A percentile compares a stretch with the other conserved stretches of the same genome.
phyloP scores from a whole-genome alignment of 1,139 yeast genomes.

The Fermentozyma sake region DNA sequence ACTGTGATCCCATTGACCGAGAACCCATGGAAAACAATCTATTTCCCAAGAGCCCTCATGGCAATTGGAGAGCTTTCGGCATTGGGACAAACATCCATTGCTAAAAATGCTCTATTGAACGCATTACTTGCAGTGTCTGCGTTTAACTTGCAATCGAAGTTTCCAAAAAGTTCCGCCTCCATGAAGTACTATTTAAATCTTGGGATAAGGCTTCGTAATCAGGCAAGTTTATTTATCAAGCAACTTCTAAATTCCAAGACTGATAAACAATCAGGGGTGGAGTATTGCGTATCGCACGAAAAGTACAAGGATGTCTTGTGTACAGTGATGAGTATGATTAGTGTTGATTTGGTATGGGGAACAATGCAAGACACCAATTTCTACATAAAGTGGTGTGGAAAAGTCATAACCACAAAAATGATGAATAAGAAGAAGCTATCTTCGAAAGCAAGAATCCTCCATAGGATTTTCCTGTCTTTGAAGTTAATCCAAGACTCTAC shows the following conservation, averaged over 20 bases:
- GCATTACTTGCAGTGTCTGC: constrained; percentile 82
- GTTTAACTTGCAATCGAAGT: constrained; percentile 72
- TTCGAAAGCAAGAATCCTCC: constrained; percentile 71
- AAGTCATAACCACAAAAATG: constrained; percentile 68
- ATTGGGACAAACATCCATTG: constrained; percentile 68
- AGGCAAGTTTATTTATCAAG: constrained; percentile 67
- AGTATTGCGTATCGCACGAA: constrained; percentile 55
- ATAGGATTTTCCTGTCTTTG: constrained; percentile 71
- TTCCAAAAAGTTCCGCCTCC: constrained; percentile 53
- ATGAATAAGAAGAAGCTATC: constrained; percentile 61
- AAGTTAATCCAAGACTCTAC: constrained; percentile 74
- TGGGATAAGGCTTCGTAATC: constrained; percentile 70
- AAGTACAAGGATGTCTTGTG: constrained; percentile 82
- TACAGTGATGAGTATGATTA: constrained; percentile 81
- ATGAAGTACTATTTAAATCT: constrained; percentile 68
- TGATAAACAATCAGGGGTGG: constrained; percentile 35
- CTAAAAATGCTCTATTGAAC: constrained; percentile 73
- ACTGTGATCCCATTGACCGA: constrained; percentile 77
- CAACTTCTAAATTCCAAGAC: constrained; percentile 34
- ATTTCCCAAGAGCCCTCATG: constrained; percentile 75
- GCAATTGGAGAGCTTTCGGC: constrained; percentile 81
- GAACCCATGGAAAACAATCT: constrained; percentile 84
- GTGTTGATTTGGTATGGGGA: constrained; percentile 89
- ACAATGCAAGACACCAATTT: constrained; percentile 82
- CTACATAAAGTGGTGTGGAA: constrained; percentile 73